Conservation (phyloP, 768 basidiomycete species). For the Phylloporus sp. region DNA sequence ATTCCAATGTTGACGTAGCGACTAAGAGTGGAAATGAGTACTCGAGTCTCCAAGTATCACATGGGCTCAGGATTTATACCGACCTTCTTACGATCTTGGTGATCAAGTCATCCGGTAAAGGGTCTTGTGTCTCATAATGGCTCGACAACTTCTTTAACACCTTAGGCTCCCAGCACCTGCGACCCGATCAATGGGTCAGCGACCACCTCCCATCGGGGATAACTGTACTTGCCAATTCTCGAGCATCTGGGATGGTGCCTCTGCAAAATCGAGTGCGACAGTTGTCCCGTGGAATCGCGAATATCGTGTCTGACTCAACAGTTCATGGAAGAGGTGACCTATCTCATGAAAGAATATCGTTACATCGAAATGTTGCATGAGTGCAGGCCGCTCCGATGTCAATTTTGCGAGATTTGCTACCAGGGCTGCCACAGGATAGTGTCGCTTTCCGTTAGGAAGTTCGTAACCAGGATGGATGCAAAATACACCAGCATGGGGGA, state of each 20-base stretch:
- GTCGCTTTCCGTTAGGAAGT: slow-evolving; percentile 50
- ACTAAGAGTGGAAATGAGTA: slow-evolving; percentile 27
- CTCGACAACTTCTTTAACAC: slow-evolving; percentile 74
- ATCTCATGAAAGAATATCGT: slow-evolving; percentile 93
- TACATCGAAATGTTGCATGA: slow-evolving; percentile 83
- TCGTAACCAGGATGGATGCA: slow-evolving; percentile 65
- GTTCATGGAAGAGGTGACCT: slow-evolving; percentile 69
- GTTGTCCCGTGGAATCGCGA: slow-evolving; percentile 80
- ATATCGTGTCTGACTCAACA: slow-evolving; percentile 68
- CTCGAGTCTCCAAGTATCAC: too few relatives aligned
- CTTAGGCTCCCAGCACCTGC: slow-evolving; percentile 79
- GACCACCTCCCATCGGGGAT: too few relatives aligned
- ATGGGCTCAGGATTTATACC: not conserved
- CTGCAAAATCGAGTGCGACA: slow-evolving; percentile 79
- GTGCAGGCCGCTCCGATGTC: slow-evolving; percentile 72
- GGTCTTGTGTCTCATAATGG: slow-evolving; percentile 73
- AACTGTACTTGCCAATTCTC: slow-evolving; percentile 81
- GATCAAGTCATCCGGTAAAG: slow-evolving; percentile 65
- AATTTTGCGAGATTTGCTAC: slow-evolving; percentile 89
- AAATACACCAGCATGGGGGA: slow-evolving; percentile 87
- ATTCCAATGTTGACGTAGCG: slow-evolving; percentile 81
- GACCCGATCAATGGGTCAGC: not conserved
- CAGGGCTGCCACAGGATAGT: slow-evolving; percentile 79
- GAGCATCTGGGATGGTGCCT: slow-evolving; percentile 92
- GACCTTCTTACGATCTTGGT: slow-evolving; percentile 77